Evolutionary conservation across 2,329 filamentous ascomycete genomes (phyloP).

Genomic region (Colletotrichum salicis): DNA sequence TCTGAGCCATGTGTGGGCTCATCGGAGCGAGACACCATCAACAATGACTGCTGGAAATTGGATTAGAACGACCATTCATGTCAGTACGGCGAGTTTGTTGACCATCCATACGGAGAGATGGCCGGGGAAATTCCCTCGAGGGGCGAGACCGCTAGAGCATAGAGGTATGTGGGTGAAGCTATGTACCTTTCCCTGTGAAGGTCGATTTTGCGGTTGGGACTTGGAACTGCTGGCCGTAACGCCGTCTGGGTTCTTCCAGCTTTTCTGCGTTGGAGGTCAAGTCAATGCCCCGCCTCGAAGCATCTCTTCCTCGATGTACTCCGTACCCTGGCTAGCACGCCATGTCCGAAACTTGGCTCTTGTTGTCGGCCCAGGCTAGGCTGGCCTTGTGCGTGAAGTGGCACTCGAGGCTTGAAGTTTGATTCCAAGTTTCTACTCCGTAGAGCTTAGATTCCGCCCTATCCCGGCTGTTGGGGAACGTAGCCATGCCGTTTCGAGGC

Average conservation of each 20-base stretch:
- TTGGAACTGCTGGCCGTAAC: slow-evolving; percentile 16
- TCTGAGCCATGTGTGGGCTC: slow-evolving; percentile 14
- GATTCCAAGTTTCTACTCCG: not conserved
- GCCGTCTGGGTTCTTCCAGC: not conserved
- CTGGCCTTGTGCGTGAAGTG: slow-evolving; percentile 8
- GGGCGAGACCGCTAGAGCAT: not conserved
- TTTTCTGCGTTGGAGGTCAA: not conserved
- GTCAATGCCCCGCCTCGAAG: slow-evolving; percentile 1
- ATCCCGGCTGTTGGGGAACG: not conserved
- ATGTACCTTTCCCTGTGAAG: not conserved
- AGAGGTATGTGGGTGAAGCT: not conserved
- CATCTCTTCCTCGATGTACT: not conserved
- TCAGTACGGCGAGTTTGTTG: not conserved
- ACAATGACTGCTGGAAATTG: not conserved
- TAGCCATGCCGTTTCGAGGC: slow-evolving; percentile 1
- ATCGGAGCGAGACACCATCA: slow-evolving; percentile 1
- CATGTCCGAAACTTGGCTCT: slow-evolving; percentile 24
- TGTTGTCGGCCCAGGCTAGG: slow-evolving; percentile 6
- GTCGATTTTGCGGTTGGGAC: not conserved
- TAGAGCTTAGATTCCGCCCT: slow-evolving; percentile 1
- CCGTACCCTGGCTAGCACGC: slow-evolving; percentile 18
- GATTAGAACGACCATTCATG: not conserved
- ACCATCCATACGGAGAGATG: not conserved
- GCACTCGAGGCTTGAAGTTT: slow-evolving; percentile 3
- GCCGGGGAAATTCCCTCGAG: slow-evolving; percentile 7